Evolutionary conservation across 2,329 filamentous ascomycete species (phyloP), one percentile per base, ranked within the genome.

Genomic region (Xylaria hypoxylon): DNA sequence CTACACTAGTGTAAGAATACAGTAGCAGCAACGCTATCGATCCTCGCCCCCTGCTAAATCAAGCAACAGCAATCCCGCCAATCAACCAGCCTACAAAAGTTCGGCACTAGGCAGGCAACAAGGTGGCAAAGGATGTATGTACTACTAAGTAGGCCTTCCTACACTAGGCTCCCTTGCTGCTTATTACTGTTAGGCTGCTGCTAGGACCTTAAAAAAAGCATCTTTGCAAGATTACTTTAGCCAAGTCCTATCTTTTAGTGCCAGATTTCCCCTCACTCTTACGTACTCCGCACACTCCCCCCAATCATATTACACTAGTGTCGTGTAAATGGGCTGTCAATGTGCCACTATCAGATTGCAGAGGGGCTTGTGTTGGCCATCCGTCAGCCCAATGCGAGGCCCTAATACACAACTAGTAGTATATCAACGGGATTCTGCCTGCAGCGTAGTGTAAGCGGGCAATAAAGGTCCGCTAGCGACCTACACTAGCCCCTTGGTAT

Each of bases 371-470:
- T 45, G 44, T 45, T 45, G 19, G 44, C 22, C 19, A 45, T 45
- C 44, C 44, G 44, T 45, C 44, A 45, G 44, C 44, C 44, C n/a
- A 19, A 45, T 45, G 44, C 44, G 22, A 24, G 44, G 11, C n/a
- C 44, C 44, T 45, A 11, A 45, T 24, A 45, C 44, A n/a, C 22
- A 11, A 45, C 17, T 45, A 45, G n/a, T n/a, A n/a, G n/a, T n/a
- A n/a, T n/a, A n/a, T n/a, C n/a, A n/a, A n/a, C n/a, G n/a, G n/a
- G n/a, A n/a, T n/a, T n/a, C n/a, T n/a, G n/a, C n/a, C n/a, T n/a
- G n/a, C n/a, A n/a, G n/a, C n/a, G n/a, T 45, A 45, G 44, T 45
- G 44, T 45, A 45, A 45, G 44, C 22, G 44, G 44, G 44, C 44
- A 45, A 45, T n/a, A n/a, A n/a, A n/a, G 44, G 19, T 45, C 44